Percentiles rank a stretch among this genome's conserved stretches.
Conservation (phyloP, 345 rosid species). For the Camelina laxa region DNA sequence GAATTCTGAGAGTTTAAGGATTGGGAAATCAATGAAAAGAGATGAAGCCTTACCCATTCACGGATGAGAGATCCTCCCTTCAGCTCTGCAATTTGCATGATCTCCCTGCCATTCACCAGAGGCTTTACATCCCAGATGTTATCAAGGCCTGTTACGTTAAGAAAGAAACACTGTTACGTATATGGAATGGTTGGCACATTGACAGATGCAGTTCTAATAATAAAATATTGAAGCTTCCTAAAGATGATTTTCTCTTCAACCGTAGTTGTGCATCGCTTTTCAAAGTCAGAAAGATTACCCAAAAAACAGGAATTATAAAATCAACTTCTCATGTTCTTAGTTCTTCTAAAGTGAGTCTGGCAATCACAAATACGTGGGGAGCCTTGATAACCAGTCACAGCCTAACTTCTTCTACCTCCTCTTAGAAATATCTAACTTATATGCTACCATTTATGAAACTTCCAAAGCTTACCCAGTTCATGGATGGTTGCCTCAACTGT, state of each 20-base stretch:
- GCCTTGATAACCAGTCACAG: slow-evolving; percentile 8
- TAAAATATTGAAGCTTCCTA: slow-evolving; percentile 4
- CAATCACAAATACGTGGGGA: background rate
- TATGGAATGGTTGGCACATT: background rate
- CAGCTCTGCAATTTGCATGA: slow-evolving; percentile 78
- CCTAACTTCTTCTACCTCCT: slow-evolving; percentile 6
- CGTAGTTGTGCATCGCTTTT: background rate
- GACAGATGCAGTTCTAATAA: background rate
- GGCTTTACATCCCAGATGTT: slow-evolving; percentile 83
- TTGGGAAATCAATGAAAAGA: slow-evolving; percentile 3
- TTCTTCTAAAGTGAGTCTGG: background rate
- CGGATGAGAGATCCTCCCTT: slow-evolving; percentile 79
- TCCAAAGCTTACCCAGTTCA: slow-evolving; percentile 59
- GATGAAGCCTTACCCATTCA: slow-evolving; percentile 73
- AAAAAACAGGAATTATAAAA: slow-evolving; percentile 1
- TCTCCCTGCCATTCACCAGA: slow-evolving; percentile 80
- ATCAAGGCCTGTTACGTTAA: slow-evolving; percentile 65
- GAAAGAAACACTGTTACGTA: slow-evolving; percentile 16
- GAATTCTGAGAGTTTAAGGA: slow-evolving; percentile 1
- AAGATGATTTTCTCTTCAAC: background rate
- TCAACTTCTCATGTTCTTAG: background rate
- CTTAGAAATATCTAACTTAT: background rate
- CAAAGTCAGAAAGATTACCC: background rate
- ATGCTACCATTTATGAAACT: slow-evolving; percentile 10
- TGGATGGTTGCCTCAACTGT: slow-evolving; percentile 58